A percentile compares a stretch with the other conserved stretches of the same genome.
Conservation (phyloP, 441 rosid species). For the Aquilaria agallochum region DNA sequence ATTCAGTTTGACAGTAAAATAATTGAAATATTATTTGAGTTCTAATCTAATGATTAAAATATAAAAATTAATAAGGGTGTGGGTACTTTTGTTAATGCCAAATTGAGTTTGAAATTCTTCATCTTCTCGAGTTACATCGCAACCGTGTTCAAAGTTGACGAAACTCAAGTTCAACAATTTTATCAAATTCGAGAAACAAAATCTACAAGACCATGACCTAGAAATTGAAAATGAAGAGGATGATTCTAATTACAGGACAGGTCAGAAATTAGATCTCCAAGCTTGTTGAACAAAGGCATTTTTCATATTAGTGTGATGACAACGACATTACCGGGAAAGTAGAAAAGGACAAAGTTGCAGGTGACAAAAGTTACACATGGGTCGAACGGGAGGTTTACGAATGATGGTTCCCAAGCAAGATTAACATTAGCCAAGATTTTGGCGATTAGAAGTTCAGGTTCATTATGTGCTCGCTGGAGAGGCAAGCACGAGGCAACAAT, state of each 20-base stretch:
- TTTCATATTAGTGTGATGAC: constrained; percentile 57
- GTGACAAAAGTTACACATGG: constrained; percentile 62
- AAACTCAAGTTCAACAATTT: constrained; percentile 31
- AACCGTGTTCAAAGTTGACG: too few relatives aligned
- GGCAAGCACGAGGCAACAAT: constrained; percentile 32
- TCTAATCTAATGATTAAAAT: too few relatives aligned
- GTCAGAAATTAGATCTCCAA: constrained; percentile 21
- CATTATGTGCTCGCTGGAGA: constrained; percentile 55
- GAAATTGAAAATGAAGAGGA: constrained; percentile 29
- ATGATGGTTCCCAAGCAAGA: constrained; percentile 23
- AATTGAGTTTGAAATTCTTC: too few relatives aligned
- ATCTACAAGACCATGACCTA: constrained; percentile 43
- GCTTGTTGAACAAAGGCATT: constrained; percentile 17
- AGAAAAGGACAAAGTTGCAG: constrained; percentile 33
- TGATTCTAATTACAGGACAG: constrained; percentile 35
- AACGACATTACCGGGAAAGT: constrained; percentile 32
- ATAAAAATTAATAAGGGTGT: too few relatives aligned
- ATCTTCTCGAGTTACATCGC: too few relatives aligned
- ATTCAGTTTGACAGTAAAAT: too few relatives aligned
- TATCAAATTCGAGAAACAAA: constrained; percentile 41
- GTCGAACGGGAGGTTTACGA: constrained; percentile 23
- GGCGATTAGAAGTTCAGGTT: constrained; percentile 72
- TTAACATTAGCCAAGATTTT: constrained; percentile 43
- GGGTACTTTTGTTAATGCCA: too few relatives aligned
- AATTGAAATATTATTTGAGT: too few relatives aligned